Conservation (phyloP, 768 basidiomycete species). For the Pulveroboletus frians region DNA sequence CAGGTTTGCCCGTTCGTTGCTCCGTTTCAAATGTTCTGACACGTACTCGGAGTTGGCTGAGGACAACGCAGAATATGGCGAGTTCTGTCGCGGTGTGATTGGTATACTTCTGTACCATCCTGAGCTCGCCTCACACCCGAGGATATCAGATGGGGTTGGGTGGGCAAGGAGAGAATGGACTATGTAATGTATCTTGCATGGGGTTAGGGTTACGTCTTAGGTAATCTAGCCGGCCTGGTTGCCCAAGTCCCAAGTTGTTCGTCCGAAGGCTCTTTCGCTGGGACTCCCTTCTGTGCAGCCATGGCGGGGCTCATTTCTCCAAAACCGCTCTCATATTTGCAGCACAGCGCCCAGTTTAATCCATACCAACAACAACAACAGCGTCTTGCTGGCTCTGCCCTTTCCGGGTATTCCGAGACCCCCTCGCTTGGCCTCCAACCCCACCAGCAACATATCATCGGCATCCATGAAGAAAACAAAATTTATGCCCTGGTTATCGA, state of each 20-base stretch:
- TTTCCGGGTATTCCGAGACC: slow-evolving; percentile 53
- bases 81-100: slow-evolving; percentile 34
- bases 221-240: slow-evolving; percentile 14
- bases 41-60: slow-evolving; percentile 7
- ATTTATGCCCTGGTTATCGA: slow-evolving; percentile 90
- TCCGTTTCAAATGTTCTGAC: slow-evolving; percentile 4
- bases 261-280: slow-evolving; percentile 9
- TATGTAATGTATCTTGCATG: background rate
- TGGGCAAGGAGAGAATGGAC: slow-evolving; percentile 26
- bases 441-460: slow-evolving; percentile 50
- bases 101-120: slow-evolving; percentile 24
- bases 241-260: background rate
- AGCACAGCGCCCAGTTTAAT: slow-evolving; percentile 56
- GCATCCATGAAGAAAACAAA: slow-evolving; percentile 66
- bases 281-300: slow-evolving; percentile 12
- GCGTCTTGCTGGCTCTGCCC: slow-evolving; percentile 23
- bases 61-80: slow-evolving; percentile 28
- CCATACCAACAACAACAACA: slow-evolving; percentile 55
- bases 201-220: slow-evolving; percentile 29
- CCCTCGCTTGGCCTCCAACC: slow-evolving; percentile 52
- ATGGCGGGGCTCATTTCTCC: slow-evolving; percentile 65
- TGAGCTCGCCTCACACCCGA: slow-evolving; percentile 30
- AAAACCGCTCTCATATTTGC: slow-evolving; percentile 58
- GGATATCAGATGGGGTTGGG: slow-evolving; percentile 29
- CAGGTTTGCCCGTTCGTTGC: slow-evolving; percentile 30